phyloP scores from a whole-genome alignment of 2,329 filamentous ascomycete species.

The Celoporthe dispersa region DNA sequence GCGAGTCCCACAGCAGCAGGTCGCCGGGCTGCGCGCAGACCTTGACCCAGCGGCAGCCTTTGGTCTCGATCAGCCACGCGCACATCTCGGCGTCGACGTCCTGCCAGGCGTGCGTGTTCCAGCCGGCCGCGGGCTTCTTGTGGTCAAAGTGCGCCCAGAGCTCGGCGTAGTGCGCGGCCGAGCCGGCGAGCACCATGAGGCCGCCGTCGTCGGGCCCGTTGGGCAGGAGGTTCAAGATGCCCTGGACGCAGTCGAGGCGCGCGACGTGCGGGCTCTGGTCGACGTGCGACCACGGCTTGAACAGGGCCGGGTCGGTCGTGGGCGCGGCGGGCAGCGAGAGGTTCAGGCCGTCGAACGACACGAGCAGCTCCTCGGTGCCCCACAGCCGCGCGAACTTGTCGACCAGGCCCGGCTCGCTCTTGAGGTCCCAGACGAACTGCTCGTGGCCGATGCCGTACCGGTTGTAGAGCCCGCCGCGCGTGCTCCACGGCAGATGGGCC shows the following conservation, averaged over 20 bases:
- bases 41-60: slow-evolving; percentile 41
- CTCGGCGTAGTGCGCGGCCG: slow-evolving; percentile 33
- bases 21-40: slow-evolving; percentile 49
- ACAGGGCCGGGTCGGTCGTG: too few relatives aligned
- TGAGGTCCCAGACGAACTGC: slow-evolving; percentile 53
- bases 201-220: slow-evolving; percentile 52
- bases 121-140: slow-evolving; percentile 39
- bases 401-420: slow-evolving; percentile 52
- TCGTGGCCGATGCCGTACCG: slow-evolving; percentile 53
- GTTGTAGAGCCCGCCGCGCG: slow-evolving; percentile 54
- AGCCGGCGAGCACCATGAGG: slow-evolving; percentile 44
- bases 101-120: slow-evolving; percentile 40
- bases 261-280: slow-evolving; percentile 49
- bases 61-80: slow-evolving; percentile 41
- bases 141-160: slow-evolving; percentile 42
- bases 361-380: slow-evolving; percentile 50
- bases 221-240: slow-evolving; percentile 48
- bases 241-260: slow-evolving; percentile 55
- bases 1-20: slow-evolving; percentile 42
- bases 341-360: slow-evolving; percentile 54
- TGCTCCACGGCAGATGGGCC: slow-evolving; percentile 38
- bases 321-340: background rate
- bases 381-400: slow-evolving; percentile 51
- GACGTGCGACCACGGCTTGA: slow-evolving; percentile 49
- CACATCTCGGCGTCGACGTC: slow-evolving; percentile 43